Conservation (phyloP, 2,329 filamentous ascomycete species). For the Tetracladium maxilliforme region DNA sequence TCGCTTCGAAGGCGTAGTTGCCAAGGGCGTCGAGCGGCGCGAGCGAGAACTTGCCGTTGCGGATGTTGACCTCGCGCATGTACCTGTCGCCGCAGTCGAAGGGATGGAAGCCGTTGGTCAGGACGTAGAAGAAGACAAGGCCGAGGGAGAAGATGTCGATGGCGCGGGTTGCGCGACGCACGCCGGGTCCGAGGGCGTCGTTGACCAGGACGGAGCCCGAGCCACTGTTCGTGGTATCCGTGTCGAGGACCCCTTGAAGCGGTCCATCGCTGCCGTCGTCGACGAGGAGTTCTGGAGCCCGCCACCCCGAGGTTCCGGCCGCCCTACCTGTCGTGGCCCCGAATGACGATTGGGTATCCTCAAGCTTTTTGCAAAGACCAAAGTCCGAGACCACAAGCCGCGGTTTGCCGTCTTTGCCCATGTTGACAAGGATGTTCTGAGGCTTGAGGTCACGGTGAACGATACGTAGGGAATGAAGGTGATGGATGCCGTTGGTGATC, state of each 20-base stretch:
- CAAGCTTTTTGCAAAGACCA: constrained; percentile 91
- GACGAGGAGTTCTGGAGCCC: constrained; percentile 81
- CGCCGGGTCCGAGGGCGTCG: constrained; percentile 41
- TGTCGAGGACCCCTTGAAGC: constrained; percentile 27
- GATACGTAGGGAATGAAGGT: constrained; percentile 82
- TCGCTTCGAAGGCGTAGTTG: constrained; percentile 73
- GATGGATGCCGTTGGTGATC: constrained; percentile 75
- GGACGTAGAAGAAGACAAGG: constrained; percentile 97
- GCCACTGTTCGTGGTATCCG: constrained; percentile 40
- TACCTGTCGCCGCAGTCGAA: constrained; percentile 91
- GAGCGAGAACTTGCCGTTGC: constrained; percentile 70
- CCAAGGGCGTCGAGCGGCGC: constrained; percentile 60
- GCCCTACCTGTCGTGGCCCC: constrained; percentile 89
- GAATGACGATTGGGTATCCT: constrained; percentile 87
- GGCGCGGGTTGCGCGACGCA: constrained; percentile 81
- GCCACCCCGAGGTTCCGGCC: constrained; percentile 89
- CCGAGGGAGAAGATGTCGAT: constrained; percentile 97
- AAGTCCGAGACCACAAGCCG: constrained; percentile 96
- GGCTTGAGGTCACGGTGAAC: constrained; percentile 96
- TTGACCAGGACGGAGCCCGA: constrained; percentile 42
- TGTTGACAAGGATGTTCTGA: constrained; percentile 84
- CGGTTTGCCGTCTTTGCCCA: constrained; percentile 53
- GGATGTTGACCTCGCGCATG: constrained; percentile 94
- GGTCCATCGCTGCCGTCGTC: constrained; percentile 52
- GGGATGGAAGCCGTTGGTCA: constrained; percentile 82